A percentile compares a stretch with the other conserved stretches of the same genome.
Conservation (phyloP, 2,329 filamentous ascomycete species). For the Epichloe glyceriae region DNA sequence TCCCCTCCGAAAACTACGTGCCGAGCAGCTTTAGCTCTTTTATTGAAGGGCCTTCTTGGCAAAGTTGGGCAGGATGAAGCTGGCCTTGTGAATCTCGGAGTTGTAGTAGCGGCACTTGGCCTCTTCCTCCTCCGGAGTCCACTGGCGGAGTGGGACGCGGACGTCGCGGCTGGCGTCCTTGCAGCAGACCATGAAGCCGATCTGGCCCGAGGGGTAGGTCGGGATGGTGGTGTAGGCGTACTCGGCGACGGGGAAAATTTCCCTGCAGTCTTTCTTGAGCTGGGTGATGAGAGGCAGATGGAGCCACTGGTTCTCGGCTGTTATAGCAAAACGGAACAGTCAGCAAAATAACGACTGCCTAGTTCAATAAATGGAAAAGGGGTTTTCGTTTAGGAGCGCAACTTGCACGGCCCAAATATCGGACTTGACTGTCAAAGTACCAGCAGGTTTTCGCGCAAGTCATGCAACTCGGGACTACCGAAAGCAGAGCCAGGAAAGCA, state of each 20-base stretch:
- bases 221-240: constrained; percentile 99
- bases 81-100: constrained; percentile 87
- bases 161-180: constrained; percentile 82
- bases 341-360: constrained; percentile 7
- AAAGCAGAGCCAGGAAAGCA: constrained; percentile 24
- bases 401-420: neutral
- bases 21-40: constrained; percentile 1
- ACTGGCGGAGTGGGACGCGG: constrained; percentile 69
- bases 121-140: constrained; percentile 79
- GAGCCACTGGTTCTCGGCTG: constrained; percentile 99
- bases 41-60: constrained; percentile 64
- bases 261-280: constrained; percentile 92
- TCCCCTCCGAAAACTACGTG: neutral
- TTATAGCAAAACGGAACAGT: constrained; percentile 7
- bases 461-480: constrained; percentile 23
- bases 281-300: constrained; percentile 86
- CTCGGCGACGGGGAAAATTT: constrained; percentile 94
- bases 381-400: neutral
- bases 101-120: constrained; percentile 96
- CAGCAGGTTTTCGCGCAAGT: neutral
- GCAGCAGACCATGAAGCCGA: constrained; percentile 99
- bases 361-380: neutral
- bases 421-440: neutral
- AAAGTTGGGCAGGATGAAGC: constrained; percentile 88
- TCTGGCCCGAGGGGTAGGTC: constrained; percentile 97